Evolutionary conservation across 768 basidiomycete genomes (phyloP).

Genomic region (Galerina marginata): DNA sequence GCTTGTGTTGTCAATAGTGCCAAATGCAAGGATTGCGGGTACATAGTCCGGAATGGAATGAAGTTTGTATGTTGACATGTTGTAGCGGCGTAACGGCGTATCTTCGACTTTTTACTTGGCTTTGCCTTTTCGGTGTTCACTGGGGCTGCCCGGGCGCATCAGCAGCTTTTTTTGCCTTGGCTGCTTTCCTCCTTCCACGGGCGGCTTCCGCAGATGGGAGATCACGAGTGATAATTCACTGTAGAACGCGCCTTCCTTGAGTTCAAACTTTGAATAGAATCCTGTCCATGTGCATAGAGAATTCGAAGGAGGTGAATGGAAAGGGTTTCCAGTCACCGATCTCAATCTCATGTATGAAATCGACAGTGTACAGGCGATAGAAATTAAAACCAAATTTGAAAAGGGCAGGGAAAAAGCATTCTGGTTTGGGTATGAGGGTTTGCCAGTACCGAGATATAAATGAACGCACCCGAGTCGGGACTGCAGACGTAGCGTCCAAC

Average conservation of each 20-base stretch:
- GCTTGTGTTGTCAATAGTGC: slow-evolving; percentile 21
- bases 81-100: not conserved
- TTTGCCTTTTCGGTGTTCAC: not conserved
- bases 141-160: not conserved
- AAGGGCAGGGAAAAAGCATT: slow-evolving; percentile 36
- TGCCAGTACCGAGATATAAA: too few species aligned
- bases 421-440: too few species aligned
- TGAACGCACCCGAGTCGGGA: too few species aligned
- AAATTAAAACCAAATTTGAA: slow-evolving; percentile 32
- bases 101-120: not conserved
- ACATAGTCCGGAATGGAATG: slow-evolving; percentile 23
- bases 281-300: slow-evolving; percentile 26
- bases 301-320: slow-evolving; percentile 41
- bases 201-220: slow-evolving; percentile 30
- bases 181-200: slow-evolving; percentile 21
- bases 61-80: slow-evolving; percentile 22
- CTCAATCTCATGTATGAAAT: slow-evolving; percentile 47
- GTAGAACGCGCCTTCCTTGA: slow-evolving; percentile 34
- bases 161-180: slow-evolving; percentile 19
- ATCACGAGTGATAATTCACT: slow-evolving; percentile 18
- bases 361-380: slow-evolving; percentile 34
- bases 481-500: too few species aligned
- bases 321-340: slow-evolving; percentile 42
- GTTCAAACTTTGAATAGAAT: slow-evolving; percentile 23
- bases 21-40: slow-evolving; percentile 12